Conservation (phyloP, 805 yeast species). For the Wickerhamiella brachini region DNA sequence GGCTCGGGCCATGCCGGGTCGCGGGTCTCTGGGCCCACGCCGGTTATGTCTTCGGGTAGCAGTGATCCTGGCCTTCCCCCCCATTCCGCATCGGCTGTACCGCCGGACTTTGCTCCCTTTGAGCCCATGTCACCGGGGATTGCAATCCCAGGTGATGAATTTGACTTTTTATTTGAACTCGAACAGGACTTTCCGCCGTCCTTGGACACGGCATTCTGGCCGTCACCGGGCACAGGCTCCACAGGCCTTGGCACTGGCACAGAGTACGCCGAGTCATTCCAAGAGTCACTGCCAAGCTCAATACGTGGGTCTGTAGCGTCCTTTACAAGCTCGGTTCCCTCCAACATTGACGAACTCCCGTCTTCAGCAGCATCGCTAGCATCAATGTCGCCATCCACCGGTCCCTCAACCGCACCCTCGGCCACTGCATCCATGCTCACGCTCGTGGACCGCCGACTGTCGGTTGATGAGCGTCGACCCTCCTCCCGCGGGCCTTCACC, state of each 20-base stretch:
- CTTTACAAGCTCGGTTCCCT: not conserved
- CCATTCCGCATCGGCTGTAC: not conserved
- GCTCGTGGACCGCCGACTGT: not conserved
- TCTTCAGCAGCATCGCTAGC: not conserved
- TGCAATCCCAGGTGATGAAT: not conserved
- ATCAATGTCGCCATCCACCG: not conserved
- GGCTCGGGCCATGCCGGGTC: not conserved
- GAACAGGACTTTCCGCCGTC: not conserved
- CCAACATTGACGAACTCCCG: not conserved
- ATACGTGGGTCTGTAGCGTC: not conserved
- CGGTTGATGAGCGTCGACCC: not conserved
- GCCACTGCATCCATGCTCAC: not conserved
- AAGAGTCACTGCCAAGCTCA: not conserved
- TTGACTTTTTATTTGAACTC: not conserved
- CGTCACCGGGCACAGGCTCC: not conserved
- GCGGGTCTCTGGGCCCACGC: not conserved
- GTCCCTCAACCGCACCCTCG: not conserved
- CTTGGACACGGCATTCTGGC: not conserved
- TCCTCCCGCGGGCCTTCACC: slow-evolving; percentile 1
- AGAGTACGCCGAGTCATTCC: not conserved
- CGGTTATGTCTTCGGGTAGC: not conserved
- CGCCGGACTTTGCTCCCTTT: not conserved
- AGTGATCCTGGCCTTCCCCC: not conserved
- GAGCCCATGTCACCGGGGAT: not conserved
- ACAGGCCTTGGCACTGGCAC: not conserved